A percentile compares a stretch with the other conserved stretches of the same genome.
These are phyloP conservation scores for Aegle marmelos DNA, from an alignment of 345 rosid genomes.

Conservation along the genomic window DNA sequence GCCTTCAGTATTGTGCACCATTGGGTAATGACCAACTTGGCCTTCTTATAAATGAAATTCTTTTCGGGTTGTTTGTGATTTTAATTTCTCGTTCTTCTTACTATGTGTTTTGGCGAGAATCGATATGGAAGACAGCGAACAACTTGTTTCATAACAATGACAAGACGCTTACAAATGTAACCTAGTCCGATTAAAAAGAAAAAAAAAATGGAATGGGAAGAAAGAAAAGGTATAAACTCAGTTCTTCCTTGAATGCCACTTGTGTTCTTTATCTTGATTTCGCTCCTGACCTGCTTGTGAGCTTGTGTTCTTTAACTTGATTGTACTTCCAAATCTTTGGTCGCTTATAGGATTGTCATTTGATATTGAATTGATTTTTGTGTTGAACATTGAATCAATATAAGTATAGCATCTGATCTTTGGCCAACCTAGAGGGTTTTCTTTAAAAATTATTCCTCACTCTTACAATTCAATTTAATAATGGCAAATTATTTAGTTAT, in stretches of 20 bases:
- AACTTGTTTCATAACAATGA: neutral
- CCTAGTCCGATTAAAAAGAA: neutral
- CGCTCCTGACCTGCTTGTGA: conserved; percentile 92
- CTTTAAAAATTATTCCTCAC: too few relatives aligned
- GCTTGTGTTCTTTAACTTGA: conserved; percentile 7
- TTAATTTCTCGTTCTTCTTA: too few relatives aligned
- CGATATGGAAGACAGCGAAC: conserved; percentile 5
- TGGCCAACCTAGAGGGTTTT: too few relatives aligned
- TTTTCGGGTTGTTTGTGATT: neutral
- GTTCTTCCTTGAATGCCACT: conserved; percentile 80
- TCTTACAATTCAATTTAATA: too few relatives aligned
- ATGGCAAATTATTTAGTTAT: too few relatives aligned
- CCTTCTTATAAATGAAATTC: neutral
- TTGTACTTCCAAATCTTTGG: too few relatives aligned
- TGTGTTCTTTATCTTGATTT: conserved; percentile 81
- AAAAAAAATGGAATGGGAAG: too few relatives aligned
- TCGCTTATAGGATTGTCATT: too few relatives aligned
- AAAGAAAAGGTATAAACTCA: neutral
- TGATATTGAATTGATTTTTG: too few relatives aligned
- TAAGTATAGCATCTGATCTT: too few relatives aligned
- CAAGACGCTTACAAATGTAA: neutral
- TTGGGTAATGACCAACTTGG: neutral
- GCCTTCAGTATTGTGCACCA: neutral
- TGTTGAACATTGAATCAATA: too few relatives aligned
- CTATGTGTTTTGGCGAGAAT: too few relatives aligned